Conservation (phyloP, 2,329 filamentous ascomycete species). For the Paraconiothyrium brasiliense region DNA sequence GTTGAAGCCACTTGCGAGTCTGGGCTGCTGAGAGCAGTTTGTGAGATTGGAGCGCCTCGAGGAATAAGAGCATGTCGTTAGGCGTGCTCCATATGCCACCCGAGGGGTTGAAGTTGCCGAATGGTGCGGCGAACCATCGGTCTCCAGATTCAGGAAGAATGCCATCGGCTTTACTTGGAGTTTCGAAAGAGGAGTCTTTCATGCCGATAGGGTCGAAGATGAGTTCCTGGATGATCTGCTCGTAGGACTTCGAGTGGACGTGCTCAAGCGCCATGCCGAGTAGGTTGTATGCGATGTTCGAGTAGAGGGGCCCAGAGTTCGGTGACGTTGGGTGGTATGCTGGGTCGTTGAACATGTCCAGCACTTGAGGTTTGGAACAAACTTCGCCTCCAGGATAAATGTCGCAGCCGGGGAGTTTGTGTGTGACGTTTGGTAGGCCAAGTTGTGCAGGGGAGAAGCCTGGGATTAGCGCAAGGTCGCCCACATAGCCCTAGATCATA, state of each 20-base stretch:
- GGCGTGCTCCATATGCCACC: conserved; percentile 41
- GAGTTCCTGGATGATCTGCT: conserved; percentile 32
- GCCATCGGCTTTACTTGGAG: conserved; percentile 20
- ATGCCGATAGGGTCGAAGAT: conserved; percentile 32
- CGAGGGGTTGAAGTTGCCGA: conserved; percentile 37
- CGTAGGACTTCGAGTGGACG: conserved; percentile 30
- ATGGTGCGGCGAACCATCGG: conserved; percentile 32
- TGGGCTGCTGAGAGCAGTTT: conserved; percentile 26
- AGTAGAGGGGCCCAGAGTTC: conserved; percentile 31
- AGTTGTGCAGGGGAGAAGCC: conserved; percentile 23
- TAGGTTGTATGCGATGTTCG: conserved; percentile 36
- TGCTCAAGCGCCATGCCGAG: conserved; percentile 35
- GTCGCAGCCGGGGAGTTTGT: conserved; percentile 36
- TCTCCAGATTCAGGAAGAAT: conserved; percentile 29
- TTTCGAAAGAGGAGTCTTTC: conserved; percentile 25
- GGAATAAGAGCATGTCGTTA: conserved; percentile 30
- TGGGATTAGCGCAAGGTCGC: conserved; percentile 31
- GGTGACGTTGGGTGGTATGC: conserved; percentile 28
- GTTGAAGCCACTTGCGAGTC: conserved; percentile 37
- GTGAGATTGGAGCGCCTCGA: conserved; percentile 29
- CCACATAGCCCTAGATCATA: conserved; percentile 28
- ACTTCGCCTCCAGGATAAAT: conserved; percentile 28
- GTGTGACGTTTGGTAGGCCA: conserved; percentile 29
- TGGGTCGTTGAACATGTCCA: conserved; percentile 35
- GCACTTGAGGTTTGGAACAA: conserved; percentile 29